Conservation (phyloP, 1,139 yeast genomes). For the Zhuliangozyma blackwelliae region DNA sequence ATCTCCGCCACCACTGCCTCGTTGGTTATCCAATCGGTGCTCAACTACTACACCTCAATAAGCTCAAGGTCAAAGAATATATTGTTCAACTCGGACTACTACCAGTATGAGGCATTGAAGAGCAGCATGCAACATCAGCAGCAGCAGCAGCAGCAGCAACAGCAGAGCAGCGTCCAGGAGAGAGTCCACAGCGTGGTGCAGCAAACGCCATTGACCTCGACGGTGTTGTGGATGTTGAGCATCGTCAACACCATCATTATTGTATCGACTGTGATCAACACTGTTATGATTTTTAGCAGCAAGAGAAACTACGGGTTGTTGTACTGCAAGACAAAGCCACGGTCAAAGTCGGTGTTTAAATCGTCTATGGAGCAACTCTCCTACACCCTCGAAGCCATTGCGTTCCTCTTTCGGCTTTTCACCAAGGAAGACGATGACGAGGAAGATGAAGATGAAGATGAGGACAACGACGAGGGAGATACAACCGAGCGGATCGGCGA, state of each 20-base stretch:
- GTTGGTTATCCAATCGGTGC: constrained; percentile 5
- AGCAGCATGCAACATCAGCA: constrained; percentile 1
- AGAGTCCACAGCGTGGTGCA: background rate
- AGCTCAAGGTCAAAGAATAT: constrained; percentile 10
- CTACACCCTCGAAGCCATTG: constrained; percentile 5
- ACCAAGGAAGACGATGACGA: constrained; percentile 8
- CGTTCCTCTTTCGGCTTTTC: constrained; percentile 7
- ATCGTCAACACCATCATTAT: constrained; percentile 13
- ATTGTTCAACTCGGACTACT: constrained; percentile 13
- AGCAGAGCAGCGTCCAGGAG: background rate
- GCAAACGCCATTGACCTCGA: constrained; percentile 5
- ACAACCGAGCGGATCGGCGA: constrained; percentile 15
- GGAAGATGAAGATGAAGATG: constrained; percentile 1
- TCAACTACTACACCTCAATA: constrained; percentile 11
- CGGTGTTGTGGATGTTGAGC: constrained; percentile 19
- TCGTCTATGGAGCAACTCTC: constrained; percentile 8
- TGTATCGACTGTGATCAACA: constrained; percentile 23
- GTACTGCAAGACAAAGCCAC: constrained; percentile 29
- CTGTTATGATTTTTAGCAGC: constrained; percentile 25
- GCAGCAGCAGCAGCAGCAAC: background rate
- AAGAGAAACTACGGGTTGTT: constrained; percentile 39
- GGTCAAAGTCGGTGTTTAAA: constrained; percentile 31
- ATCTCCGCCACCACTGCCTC: constrained; percentile 5
- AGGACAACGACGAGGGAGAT: constrained; percentile 2
- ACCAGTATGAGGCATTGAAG: constrained; percentile 32